phyloP scores from a whole-genome alignment of 129 eudicot genomes.

The Heracleum sosnowskyi region DNA sequence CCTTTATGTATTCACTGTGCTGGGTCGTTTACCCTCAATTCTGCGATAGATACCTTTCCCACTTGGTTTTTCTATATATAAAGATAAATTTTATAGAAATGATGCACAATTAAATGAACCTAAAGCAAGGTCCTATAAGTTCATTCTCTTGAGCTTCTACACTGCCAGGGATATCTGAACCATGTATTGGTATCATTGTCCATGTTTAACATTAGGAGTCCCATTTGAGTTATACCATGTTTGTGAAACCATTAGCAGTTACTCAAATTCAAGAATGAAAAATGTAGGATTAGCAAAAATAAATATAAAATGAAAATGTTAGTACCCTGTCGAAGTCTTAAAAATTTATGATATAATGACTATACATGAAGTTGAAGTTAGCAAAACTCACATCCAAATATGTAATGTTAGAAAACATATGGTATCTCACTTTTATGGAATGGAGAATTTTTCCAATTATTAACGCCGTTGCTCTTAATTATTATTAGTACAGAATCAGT shows the following conservation, averaged over 20 bases:
- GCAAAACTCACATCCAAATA: background rate
- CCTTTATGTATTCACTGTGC: background rate
- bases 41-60: background rate
- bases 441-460: background rate
- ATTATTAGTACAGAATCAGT: background rate
- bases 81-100: background rate
- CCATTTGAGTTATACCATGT: background rate
- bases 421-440: background rate
- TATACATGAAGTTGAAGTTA: background rate
- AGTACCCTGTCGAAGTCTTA: background rate
- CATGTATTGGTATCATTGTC: background rate
- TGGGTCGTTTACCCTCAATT: background rate
- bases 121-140: background rate
- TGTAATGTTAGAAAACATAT: background rate
- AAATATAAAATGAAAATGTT: background rate
- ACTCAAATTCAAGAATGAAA: no score
- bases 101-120: background rate
- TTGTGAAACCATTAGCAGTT: background rate
- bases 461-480: background rate
- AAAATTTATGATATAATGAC: background rate
- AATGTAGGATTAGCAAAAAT: no score
- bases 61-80: background rate
- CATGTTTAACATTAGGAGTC: background rate
- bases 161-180: background rate
- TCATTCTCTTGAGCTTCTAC: background rate